Percentiles rank a stretch among this genome's conserved stretches.
phyloP scores from a whole-genome alignment of 495 filamentous ascomycete genomes.

The Trichoderma erinaceum region DNA sequence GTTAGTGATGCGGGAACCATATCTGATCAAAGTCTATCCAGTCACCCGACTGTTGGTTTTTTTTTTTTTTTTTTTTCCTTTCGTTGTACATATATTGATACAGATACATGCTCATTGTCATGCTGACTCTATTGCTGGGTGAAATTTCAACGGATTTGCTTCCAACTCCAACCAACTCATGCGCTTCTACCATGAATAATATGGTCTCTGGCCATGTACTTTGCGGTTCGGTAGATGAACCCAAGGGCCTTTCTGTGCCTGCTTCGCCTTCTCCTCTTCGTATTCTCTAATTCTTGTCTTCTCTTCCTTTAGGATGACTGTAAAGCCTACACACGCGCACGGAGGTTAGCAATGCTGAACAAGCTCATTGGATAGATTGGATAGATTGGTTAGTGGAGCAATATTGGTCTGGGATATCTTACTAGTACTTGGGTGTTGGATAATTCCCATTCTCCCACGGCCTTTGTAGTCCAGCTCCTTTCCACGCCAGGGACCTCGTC shows the following conservation, averaged over 20 bases:
- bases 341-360: conserved; percentile 14
- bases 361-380: neutral
- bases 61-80: conserved; percentile 1
- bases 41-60: neutral
- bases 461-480: conserved; percentile 57
- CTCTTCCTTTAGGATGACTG: conserved; percentile 85
- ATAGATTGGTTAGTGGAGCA: neutral
- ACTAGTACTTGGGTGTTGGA: conserved; percentile 67
- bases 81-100: conserved; percentile 12
- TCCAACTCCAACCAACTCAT: neutral
- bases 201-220: conserved; percentile 72
- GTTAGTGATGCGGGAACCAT: neutral
- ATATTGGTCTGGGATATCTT: conserved; percentile 25
- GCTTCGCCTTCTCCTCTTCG: conserved; percentile 66
- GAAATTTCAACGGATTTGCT: neutral
- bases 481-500: conserved; percentile 55
- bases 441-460: conserved; percentile 53
- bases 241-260: conserved; percentile 69
- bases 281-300: conserved; percentile 74
- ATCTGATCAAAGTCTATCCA: neutral
- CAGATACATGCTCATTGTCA: conserved; percentile 5
- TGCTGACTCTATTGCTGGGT: conserved; percentile 1
- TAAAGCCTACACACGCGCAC: conserved; percentile 49
- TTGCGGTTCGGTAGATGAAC: conserved; percentile 75
- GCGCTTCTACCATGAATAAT: conserved; percentile 71